These are phyloP conservation scores for Rossbeevera mucosa DNA, from an alignment of 768 basidiomycete genomes.

Conservation along the genomic window DNA sequence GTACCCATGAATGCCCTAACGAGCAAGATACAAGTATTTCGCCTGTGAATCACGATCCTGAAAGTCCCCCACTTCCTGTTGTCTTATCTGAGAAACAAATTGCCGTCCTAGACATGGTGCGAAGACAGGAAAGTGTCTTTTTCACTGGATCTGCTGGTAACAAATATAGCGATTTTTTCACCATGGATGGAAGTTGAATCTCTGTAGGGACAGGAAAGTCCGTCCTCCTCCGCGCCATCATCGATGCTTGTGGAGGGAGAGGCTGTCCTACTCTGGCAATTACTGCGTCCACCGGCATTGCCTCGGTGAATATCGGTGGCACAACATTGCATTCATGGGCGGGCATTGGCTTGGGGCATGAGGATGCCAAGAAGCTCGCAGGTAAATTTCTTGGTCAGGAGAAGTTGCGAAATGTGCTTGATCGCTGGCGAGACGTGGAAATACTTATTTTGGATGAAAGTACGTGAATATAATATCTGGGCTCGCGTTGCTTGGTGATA, in stretches of 20 bases:
- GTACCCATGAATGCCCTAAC: neutral
- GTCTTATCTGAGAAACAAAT: conserved; percentile 51
- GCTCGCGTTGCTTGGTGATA: neutral
- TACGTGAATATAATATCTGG: conserved; percentile 34
- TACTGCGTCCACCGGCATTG: conserved; percentile 78
- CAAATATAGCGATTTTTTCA: neutral
- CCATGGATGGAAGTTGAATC: neutral
- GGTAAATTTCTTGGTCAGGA: conserved; percentile 48
- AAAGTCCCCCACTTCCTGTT: conserved; percentile 19
- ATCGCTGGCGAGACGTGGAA: conserved; percentile 58
- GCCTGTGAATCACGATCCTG: neutral
- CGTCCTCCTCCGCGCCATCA: conserved; percentile 72
- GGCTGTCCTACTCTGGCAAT: conserved; percentile 48
- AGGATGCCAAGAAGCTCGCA: conserved; percentile 46
- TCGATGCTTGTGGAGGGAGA: conserved; percentile 41
- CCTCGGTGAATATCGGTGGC: conserved; percentile 80
- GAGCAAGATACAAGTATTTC: neutral
- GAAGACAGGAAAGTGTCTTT: conserved; percentile 63
- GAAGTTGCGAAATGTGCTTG: conserved; percentile 36
- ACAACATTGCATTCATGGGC: conserved; percentile 79
- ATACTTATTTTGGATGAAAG: conserved; percentile 86
- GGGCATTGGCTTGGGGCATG: conserved; percentile 71
- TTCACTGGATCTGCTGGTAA: conserved; percentile 82
- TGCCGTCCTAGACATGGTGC: conserved; percentile 47
- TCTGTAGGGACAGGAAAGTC: conserved; percentile 75